Base-by-base conservation (phyloP, 2,329 filamentous ascomycete genomes). In the Aschersonia sp. region DNA sequence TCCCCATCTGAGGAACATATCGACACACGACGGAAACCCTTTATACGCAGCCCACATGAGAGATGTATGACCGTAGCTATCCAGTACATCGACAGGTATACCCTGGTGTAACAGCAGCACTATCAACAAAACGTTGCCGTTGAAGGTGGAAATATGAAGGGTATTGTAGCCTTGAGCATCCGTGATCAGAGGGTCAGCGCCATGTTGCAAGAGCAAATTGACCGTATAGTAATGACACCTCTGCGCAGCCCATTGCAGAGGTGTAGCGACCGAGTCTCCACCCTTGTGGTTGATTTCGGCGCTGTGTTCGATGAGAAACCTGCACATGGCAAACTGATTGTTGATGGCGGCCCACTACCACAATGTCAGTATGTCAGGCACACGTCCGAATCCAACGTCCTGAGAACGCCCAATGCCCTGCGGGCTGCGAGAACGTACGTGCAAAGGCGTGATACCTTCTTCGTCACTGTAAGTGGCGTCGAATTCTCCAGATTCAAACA, bases 31-130 rank as follows among this genome's bases (percentile, higher is more conserved):
- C 0, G 90, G 87, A 61, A 83, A 95, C 37, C 94, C 92, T 66
- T 98, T 98, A 70, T 98, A 98, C 12, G 90, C 90, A 14, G 92
- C 87, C 92, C 92, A 98, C 92, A 98, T 98, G 51, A 98, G 73
- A 51, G 83, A 84, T 1, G 92, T 97, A 65, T 98, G 94, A 5
- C 89, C 87, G 61, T 88, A 90, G 45, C 79, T 79, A 66, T 98
- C 92, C 47, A 83, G 74, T 5, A 92, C 84, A 61, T 98, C 92
- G 51, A 98, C 87, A 12, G 88, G 87, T 50, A 98, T 92, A 59
- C 92, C 88, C 60, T 95, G 89, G 67, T 98, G 92, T 30, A 98
- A 76, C 6, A 98, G 77, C 1, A 98, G 76, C 45, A 89, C 81
- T 31, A 98, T 76, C 49, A 97, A 77, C 54, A 94, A 84, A 22